phyloP scores from a whole-genome alignment of 2,329 filamentous ascomycete species.

The Phialophora chinensis region DNA sequence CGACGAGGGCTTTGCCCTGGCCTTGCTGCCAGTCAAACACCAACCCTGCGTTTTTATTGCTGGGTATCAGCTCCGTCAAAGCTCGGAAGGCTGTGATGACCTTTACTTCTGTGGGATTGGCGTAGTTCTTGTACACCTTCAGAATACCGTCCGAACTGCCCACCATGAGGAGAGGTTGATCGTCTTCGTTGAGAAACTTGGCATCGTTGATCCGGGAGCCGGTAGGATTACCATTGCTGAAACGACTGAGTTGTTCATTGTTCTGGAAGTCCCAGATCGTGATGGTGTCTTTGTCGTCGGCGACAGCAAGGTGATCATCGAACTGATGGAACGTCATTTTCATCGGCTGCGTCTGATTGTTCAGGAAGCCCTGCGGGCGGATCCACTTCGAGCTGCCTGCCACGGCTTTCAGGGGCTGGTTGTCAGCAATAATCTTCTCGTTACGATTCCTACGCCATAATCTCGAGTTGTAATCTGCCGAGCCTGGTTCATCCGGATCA shows the following conservation, averaged over 20 bases:
- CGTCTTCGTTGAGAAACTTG: constrained; percentile 97
- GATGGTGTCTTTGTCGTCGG: constrained; percentile 81
- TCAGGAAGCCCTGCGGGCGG: constrained; percentile 78
- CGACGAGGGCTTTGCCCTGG: constrained; percentile 92
- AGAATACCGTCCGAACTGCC: constrained; percentile 95
- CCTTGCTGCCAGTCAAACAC: constrained; percentile 99
- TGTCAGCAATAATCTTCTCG: constrained; percentile 87
- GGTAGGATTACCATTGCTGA: constrained; percentile 91
- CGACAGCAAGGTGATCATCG: constrained; percentile 91
- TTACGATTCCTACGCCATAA: constrained; percentile 93
- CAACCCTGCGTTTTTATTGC: constrained; percentile 91
- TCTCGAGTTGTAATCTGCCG: constrained; percentile 92
- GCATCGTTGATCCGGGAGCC: constrained; percentile 93
- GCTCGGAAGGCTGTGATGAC: constrained; percentile 91
- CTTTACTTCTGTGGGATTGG: constrained; percentile 75
- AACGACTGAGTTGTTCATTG: constrained; percentile 75
- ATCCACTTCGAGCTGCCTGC: constrained; percentile 89
- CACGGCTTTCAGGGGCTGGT: constrained; percentile 88
- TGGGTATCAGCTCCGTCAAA: constrained; percentile 89
- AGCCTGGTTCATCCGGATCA: constrained; percentile 94
- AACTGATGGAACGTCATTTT: constrained; percentile 98
- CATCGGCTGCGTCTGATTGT: constrained; percentile 85
- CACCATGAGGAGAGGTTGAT: constrained; percentile 91
- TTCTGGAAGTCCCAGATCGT: constrained; percentile 92
- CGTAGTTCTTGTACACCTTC: constrained; percentile 91